Evolutionary conservation across 202 grass and related monocot species (phyloP), one percentile per base, ranked within the genome.

Genomic region (Panicum hallii): DNA sequence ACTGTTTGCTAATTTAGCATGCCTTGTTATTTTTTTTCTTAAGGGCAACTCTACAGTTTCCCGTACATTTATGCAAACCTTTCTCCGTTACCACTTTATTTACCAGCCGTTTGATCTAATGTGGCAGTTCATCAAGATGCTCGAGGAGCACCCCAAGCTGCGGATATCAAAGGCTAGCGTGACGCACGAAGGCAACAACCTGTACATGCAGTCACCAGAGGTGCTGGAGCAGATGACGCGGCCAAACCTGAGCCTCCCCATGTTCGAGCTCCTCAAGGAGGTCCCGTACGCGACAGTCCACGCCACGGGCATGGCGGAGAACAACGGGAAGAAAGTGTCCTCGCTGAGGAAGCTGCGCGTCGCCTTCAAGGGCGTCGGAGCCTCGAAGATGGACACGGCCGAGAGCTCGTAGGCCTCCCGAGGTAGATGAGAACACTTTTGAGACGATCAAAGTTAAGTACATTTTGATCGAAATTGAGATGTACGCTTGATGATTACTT

Each of bases 121-220:
- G 88, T 42, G 42, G 49, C 81, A 99, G 96, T 99, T 99, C 78
- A 99, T 99, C 66, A 89, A 90, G 85, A 62, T 86, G 76, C 82
- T 95, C 62, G 90, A 91, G 40, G 78, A 92, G 76, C 89, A 96
- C 50, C 93, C 93, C 7, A 75, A 87, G 15, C 26, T 99, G 73
- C 84, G 52, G 40, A 74, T 99, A 86, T 92, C 86, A 1, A 96
- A 92, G 77, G 89, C 93, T 68, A 99, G 97, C 56, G 91, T 99
- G 60, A 92, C 86, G 5, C 88, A 90, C 40, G 85, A 74, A 86
- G 90, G 93, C 49, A 88, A 96, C 50, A 99, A 94, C 65, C 77
- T 99, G 49, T 99, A 99, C 82, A 96, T 96, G 97, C 97, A 99
- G 81, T 80, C 97, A 63, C 97, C 93, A n/a, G 93, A 92, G 46